Evolutionary conservation across 345 rosid genomes (phyloP).

Genomic region (Microthlaspi erraticum): DNA sequence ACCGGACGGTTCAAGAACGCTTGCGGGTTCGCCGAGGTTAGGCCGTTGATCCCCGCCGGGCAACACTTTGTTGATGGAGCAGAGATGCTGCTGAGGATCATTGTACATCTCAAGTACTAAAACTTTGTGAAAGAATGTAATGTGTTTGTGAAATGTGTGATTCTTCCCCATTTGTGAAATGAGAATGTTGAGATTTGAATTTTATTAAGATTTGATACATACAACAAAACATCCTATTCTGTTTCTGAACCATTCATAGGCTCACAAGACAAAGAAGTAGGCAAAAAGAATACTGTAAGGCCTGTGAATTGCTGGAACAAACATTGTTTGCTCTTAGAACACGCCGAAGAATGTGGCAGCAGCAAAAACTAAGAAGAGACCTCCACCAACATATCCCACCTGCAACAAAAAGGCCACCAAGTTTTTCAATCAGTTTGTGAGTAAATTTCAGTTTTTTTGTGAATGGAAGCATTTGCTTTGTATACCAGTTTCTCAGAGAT

Average conservation of each 20-base stretch:
- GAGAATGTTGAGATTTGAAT: constrained; percentile 8
- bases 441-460: constrained; percentile 6
- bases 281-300: constrained; percentile 19
- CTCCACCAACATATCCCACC: constrained; percentile 95
- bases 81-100: constrained; percentile 69
- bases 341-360: constrained; percentile 89
- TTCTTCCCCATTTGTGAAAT: neutral
- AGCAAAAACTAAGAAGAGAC: constrained; percentile 81
- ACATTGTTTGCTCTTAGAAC: constrained; percentile 48
- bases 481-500: constrained; percentile 92
- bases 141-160: constrained; percentile 25
- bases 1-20: constrained; percentile 74
- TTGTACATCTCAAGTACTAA: constrained; percentile 64
- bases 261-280: neutral
- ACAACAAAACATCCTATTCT: constrained; percentile 3
- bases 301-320: constrained; percentile 2
- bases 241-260: neutral
- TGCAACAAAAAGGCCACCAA: constrained; percentile 46
- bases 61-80: constrained; percentile 74
- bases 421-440: constrained; percentile 22
- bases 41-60: constrained; percentile 75
- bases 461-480: constrained; percentile 22
- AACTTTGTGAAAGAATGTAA: constrained; percentile 26
- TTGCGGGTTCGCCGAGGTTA: constrained; percentile 67
- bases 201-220: constrained; percentile 11